phyloP scores from a whole-genome alignment of 495 filamentous ascomycete species.

The Lepraria neglecta region DNA sequence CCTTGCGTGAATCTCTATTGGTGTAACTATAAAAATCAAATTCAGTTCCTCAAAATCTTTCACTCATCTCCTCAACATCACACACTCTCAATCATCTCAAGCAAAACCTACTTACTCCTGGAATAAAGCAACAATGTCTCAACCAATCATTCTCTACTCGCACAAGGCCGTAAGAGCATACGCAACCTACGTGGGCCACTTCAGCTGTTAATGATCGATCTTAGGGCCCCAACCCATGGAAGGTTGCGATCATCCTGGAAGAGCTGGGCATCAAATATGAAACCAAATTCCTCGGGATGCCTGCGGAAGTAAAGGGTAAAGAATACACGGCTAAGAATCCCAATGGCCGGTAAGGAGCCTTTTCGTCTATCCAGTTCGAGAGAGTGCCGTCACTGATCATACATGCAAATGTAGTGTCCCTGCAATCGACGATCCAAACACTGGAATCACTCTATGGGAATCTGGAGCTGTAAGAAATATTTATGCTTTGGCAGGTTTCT shows the following conservation, averaged over 20 bases:
- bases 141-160: slow-evolving; percentile 42
- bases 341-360: slow-evolving; percentile 52
- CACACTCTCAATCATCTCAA: not conserved
- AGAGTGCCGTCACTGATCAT: slow-evolving; percentile 21
- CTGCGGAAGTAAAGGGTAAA: slow-evolving; percentile 41
- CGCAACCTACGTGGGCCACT: not conserved
- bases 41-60: not conserved
- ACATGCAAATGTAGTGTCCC: slow-evolving; percentile 29
- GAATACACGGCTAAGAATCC: slow-evolving; percentile 56
- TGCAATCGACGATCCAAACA: slow-evolving; percentile 63
- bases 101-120: not conserved
- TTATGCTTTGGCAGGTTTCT: too few relatives aligned
- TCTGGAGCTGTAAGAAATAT: slow-evolving; percentile 47
- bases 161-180: slow-evolving; percentile 20
- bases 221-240: slow-evolving; percentile 56
- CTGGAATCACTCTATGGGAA: slow-evolving; percentile 60
- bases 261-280: slow-evolving; percentile 57
- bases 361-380: slow-evolving; percentile 31
- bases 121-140: slow-evolving; percentile 32
- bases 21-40: not conserved
- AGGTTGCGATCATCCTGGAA: slow-evolving; percentile 56
- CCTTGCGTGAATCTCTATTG: not conserved
- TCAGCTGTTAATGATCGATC: not conserved
- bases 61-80: not conserved
- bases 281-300: slow-evolving; percentile 26